Percentiles rank a stretch among this genome's conserved stretches.
These are phyloP conservation scores for Candida glucosophila DNA, from an alignment of 1,139 yeast genomes.

Conservation along the genomic window DNA sequence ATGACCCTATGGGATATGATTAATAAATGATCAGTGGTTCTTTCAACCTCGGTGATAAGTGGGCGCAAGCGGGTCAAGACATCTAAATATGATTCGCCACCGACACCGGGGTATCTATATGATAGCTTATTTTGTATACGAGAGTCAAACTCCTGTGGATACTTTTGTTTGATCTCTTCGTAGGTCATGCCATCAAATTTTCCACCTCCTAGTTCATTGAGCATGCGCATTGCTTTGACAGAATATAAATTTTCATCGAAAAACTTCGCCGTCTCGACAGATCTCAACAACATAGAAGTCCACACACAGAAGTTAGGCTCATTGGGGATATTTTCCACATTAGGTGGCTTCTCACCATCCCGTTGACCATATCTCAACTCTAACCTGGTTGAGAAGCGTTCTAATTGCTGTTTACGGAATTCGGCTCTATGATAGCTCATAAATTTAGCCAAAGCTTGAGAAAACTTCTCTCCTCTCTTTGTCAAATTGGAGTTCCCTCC, in stretches of 20 bases:
- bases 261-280: constrained; percentile 68
- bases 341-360: constrained; percentile 15
- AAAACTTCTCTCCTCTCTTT: constrained; percentile 65
- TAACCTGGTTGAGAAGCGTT: constrained; percentile 37
- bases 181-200: constrained; percentile 83
- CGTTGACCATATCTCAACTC: constrained; percentile 28
- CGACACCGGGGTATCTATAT: constrained; percentile 91
- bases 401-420: constrained; percentile 59
- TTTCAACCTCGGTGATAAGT: constrained; percentile 83
- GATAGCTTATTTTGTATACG: constrained; percentile 68
- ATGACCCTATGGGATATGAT: constrained; percentile 88
- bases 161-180: constrained; percentile 61
- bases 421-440: constrained; percentile 65
- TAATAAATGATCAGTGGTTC: constrained; percentile 80
- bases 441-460: constrained; percentile 64
- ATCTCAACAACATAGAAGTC: constrained; percentile 79
- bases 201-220: constrained; percentile 91
- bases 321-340: constrained; percentile 35
- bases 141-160: constrained; percentile 73
- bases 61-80: constrained; percentile 87
- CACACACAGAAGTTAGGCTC: constrained; percentile 80
- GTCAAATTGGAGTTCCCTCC: constrained; percentile 89
- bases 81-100: constrained; percentile 94
- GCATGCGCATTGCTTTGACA: constrained; percentile 83
- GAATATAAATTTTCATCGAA: constrained; percentile 72